Evolutionary conservation across 495 filamentous ascomycete species (phyloP), one percentile per base, ranked within the genome.

Genomic region (Durotheca rogersii): DNA sequence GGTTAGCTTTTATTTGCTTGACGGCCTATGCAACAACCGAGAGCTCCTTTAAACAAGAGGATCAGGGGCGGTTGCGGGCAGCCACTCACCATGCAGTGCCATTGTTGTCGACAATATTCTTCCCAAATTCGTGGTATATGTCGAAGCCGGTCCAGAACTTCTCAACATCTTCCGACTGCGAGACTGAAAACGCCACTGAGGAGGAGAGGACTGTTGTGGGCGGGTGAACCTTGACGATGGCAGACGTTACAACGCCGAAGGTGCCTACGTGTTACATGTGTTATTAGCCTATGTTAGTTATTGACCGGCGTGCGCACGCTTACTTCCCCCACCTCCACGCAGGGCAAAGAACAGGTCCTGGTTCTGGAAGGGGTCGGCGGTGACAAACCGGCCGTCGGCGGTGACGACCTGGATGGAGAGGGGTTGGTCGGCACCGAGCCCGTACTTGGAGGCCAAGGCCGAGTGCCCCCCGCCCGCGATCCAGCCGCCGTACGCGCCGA

Each of bases 311-410:
- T n/a, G n/a, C n/a, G n/a, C n/a, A n/a, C n/a, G n/a, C 65, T 60
- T 61, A 75, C 79, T 75, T 6, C 70, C 75, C 2, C 81, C 82
- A 3, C 81, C 79, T 5, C 82, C 83, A 17, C 76, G 69, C 2
- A 85, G 64, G 3, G 84, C 84, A 73, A 72, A 86, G 69, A 81
- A 87, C 6, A 86, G 64, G 19, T 85, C 83, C 0, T 71, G 56
- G 39, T 85, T 70, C 15, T 66, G 67, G 4, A 67, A 46, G 9
- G 72, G 60, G 32, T 72, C 74, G 2, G 77, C 79, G 0, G 75
- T 83, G 9, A 81, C 63, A 27, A 80, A 74, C 10, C 64, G 54
- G 4, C 82, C 82, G 25, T 80, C 72, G 2, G 81, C 70, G 3
- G 78, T 74, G 5, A 86, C 81, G 19, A 86, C 73, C 29, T 76